Base-by-base conservation (phyloP, 2,329 filamentous ascomycete species). In the Pseudogymnoascus sp. region DNA sequence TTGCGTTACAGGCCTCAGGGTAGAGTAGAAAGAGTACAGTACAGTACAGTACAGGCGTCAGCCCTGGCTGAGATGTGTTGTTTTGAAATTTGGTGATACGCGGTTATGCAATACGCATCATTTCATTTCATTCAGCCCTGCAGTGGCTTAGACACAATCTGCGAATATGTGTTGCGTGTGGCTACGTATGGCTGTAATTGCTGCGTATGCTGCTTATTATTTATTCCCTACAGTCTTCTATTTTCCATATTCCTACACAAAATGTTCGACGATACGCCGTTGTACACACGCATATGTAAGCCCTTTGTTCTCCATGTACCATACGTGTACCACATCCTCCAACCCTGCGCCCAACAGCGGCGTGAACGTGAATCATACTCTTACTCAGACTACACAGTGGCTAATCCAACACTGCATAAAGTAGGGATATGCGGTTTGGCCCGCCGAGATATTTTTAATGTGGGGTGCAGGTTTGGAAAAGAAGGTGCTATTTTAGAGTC, bases 381-480 rank as follows among this genome's bases (percentile, higher is more conserved):
- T 21, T 21, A 21, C 21, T 21, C 21, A 21, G 21, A 21, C 21
- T 21, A 21, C 21, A 21, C 21, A 3, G 21, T 21, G 21, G 21
- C 21, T 21, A 21, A 21, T 21, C 21, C 2, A 21, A 21, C 21
- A 9, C 47, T 54, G 47, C 47, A 54, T 54, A 54, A 54, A 54
- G 47, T 17, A 54, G 47, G 47, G 47, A 54, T 54, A 35, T 21
- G 47, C 47, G 47, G 47, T 54, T 54, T 54, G 47, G 47, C 47
- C 47, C 47, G 47, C 29, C 29, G 11, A 11, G 11, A 54, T 17
- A 54, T 54, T 54, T 54, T 47, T 54, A 33, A 54, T 54, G 47
- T 54, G 47, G 47, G 47, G 47, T 54, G 9, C 9, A 33, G 47
- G 47, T 13, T 54, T 54, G 29, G 13, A 54, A 54, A 54, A 33